These are phyloP conservation scores for Solanum sparsipilum DNA, from an alignment of 257 asterid species.

Conservation along the genomic window DNA sequence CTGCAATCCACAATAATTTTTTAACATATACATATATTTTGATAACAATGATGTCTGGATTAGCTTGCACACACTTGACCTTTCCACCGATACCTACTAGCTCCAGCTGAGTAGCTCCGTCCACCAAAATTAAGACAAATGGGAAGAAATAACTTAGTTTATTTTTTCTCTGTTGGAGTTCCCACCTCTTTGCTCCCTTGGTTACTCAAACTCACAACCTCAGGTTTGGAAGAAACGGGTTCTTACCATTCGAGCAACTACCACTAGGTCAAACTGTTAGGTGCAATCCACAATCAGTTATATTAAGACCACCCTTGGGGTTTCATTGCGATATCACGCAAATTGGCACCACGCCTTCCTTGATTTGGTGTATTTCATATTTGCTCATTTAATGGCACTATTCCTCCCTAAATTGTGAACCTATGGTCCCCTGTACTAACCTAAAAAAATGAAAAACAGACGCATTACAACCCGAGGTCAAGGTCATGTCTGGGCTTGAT, in stretches of 20 bases:
- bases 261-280: not conserved
- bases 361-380: not conserved
- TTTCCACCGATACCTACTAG: not conserved
- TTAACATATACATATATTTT: not conserved
- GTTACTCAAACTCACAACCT: not conserved
- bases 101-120: not conserved
- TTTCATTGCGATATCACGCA: not conserved
- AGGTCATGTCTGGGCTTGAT: not conserved
- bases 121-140: not conserved
- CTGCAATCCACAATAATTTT: not conserved
- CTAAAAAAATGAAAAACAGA: not conserved
- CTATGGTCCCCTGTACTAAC: not conserved
- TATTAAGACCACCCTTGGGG: not conserved
- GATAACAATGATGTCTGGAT: not conserved
- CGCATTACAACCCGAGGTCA: not conserved
- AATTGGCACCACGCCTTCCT: not conserved
- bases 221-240: not conserved
- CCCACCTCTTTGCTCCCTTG: not conserved
- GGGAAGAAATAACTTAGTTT: not conserved
- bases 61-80: not conserved
- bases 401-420: not conserved
- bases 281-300: not conserved
- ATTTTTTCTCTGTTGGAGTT: not conserved
- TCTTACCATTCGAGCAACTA: not conserved
- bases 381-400: not conserved